Conservation (phyloP, 305 asterid genomes). For the Fraxinus baroniana region DNA sequence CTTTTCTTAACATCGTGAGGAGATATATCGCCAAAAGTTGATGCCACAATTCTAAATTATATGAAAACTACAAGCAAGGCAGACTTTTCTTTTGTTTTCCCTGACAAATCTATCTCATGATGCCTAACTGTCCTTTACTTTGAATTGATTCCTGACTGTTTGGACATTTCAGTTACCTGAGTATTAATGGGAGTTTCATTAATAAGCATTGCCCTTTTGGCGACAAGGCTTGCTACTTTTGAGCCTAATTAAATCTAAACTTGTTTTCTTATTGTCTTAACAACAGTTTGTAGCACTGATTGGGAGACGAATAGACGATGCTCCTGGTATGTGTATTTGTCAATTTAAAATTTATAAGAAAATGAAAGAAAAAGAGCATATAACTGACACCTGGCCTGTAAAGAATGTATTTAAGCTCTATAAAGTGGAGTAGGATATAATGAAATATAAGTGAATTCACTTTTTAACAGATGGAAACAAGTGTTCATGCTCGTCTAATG, state of each 20-base stretch:
- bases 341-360: not conserved
- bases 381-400: not conserved
- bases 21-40: not conserved
- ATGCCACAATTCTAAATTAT: not conserved
- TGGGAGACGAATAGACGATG: not conserved
- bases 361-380: not conserved
- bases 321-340: not conserved
- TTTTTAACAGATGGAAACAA: not conserved
- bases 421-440: not conserved
- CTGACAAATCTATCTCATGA: not conserved
- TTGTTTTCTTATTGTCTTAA: not conserved
- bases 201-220: not conserved
- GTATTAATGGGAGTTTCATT: not conserved
- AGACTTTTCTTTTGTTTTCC: not conserved
- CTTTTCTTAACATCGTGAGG: not conserved
- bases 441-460: not conserved
- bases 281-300: not conserved
- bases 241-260: not conserved
- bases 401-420: not conserved
- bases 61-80: not conserved
- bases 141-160: not conserved
- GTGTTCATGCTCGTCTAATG: not conserved
- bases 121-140: not conserved
- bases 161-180: not conserved
- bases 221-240: not conserved